Evolutionary conservation across 176 grass and related monocot genomes (phyloP).

Genomic region (Bolboschoenus planiculmis): DNA sequence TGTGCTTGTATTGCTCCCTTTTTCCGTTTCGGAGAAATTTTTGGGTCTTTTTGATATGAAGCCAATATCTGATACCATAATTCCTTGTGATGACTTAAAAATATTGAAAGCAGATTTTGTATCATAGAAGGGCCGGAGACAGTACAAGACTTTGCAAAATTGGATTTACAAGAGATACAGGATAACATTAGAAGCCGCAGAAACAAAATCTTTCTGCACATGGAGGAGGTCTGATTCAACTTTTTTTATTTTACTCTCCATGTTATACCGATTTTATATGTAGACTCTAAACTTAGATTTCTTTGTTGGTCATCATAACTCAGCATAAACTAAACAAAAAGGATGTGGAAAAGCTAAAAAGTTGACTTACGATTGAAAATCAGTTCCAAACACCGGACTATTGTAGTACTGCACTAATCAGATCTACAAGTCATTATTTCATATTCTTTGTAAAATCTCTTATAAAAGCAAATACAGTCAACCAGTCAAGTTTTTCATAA

Average conservation of each 20-base stretch:
- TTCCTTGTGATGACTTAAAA: not conserved
- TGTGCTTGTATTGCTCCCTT: not conserved
- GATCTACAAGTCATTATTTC: not conserved
- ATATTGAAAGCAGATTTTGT: constrained; percentile 64
- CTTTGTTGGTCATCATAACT: not conserved
- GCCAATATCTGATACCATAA: not conserved
- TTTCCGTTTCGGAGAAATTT: not conserved
- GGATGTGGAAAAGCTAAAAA: not conserved
- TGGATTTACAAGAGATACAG: constrained; percentile 89
- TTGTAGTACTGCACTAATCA: not conserved
- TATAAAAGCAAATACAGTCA: not conserved
- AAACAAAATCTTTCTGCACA: constrained; percentile 99
- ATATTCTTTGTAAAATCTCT: not conserved
- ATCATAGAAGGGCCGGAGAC: constrained; percentile 99
- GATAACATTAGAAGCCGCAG: constrained; percentile 92
- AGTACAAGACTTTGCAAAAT: constrained; percentile 91
- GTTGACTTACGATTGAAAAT: not conserved
- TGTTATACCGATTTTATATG: not conserved
- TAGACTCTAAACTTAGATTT: not conserved
- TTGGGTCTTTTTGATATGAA: not conserved
- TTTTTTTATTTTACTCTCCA: constrained; percentile 17
- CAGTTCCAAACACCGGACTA: not conserved
- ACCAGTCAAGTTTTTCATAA: not conserved
- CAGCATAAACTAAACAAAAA: not conserved
- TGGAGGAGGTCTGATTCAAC: constrained; percentile 77